Base-by-base conservation (phyloP, 2,329 filamentous ascomycete genomes). In the Bipolaris bicolor region DNA sequence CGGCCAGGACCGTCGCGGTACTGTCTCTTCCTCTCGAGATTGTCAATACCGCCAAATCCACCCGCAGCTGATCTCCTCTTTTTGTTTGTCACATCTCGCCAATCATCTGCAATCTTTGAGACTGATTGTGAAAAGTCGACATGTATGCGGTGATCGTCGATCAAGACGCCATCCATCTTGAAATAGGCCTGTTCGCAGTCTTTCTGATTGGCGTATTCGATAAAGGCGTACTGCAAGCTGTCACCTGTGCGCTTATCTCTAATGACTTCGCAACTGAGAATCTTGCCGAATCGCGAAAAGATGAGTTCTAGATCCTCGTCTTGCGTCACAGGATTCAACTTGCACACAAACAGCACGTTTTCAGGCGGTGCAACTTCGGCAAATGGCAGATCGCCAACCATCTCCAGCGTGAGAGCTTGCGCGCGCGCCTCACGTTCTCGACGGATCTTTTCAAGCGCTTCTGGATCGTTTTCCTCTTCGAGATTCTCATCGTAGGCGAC, bases 91-190 rank as follows among this genome's bases (percentile, higher is more conserved):
- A 89, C 88, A 58, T 87, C 89, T 61, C 95, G 86, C 95, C 95
- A 99, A 15, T 88, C 88, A 61, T 96, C 91, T 44, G 92, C 95
- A 7, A 99, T 80, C 73, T 92, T 94, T 61, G 86, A 88, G 10
- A 90, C 95, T 73, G 92, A 97, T 79, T 99, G 95, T 10, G 93
- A 97, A 77, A 99, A 99, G 78, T 99, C 95, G 54, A 99, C 95
- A 72, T 99, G 95, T 62, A 99, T 99, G 40, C 95, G 89, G 64
- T 97, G 91, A 69, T 99, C 95, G 70, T 99, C 95, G 64, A 99
- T 98, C 53, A 99, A 80, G 1, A 98, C 94, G 2, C 90, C 92
- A 76, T 99, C 92, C 95, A 99, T 99, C 79, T 99, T 99, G 81
- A 96, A 95, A 72, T 97, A 99, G 2, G 95, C 95, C 50, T 91